phyloP scores from a whole-genome alignment of 371 early-diverging fungal species.

The Mucor plumbeus region DNA sequence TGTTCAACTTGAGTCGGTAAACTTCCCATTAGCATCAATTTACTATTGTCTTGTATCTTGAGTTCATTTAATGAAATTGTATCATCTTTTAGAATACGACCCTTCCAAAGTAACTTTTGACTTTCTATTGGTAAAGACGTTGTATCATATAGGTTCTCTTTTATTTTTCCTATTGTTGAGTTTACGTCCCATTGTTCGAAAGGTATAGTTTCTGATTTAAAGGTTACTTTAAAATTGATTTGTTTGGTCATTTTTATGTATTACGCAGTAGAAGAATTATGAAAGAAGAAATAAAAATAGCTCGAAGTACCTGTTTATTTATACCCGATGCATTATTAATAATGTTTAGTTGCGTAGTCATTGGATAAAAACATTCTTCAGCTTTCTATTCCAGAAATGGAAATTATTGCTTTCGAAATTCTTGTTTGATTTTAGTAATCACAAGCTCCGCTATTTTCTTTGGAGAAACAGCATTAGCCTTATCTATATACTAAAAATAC shows the following conservation, averaged over 20 bases:
- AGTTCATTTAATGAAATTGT: constrained; percentile 16
- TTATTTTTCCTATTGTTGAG: constrained; percentile 42
- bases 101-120: constrained; percentile 61
- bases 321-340: constrained; percentile 2
- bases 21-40: constrained; percentile 64
- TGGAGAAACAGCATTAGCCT: too few species aligned
- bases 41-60: constrained; percentile 32
- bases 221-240: constrained; percentile 47
- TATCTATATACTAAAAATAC: too few species aligned
- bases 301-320: not conserved
- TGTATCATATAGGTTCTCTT: constrained; percentile 39
- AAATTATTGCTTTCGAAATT: not conserved
- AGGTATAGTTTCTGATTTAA: constrained; percentile 40
- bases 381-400: not conserved
- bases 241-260: not conserved
- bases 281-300: not conserved
- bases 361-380: not conserved
- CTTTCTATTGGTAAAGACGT: constrained; percentile 43
- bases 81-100: constrained; percentile 46
- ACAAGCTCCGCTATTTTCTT: too few species aligned
- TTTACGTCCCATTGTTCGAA: constrained; percentile 28
- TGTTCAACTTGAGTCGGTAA: constrained; percentile 50
- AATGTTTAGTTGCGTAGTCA: not conserved
- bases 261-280: not conserved
- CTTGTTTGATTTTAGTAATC: too few species aligned